Base-by-base conservation (phyloP, 2,329 filamentous ascomycete genomes). In the Furcasterigmium sp. region DNA sequence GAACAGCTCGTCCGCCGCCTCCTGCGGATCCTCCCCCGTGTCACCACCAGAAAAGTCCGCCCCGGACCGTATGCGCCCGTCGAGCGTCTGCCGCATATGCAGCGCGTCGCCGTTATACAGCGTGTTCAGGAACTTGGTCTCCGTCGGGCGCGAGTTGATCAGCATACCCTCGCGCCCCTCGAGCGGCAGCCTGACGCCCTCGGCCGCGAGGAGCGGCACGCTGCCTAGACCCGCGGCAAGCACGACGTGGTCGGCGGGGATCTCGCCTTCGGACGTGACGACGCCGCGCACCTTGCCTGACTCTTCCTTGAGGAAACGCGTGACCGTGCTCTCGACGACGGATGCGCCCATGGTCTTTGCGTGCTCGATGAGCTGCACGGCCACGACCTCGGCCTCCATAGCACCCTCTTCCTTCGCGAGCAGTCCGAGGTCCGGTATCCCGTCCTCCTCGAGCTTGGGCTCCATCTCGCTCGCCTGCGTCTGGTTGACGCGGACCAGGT, bases 21-120 rank as follows among this genome's bases (percentile, higher is more conserved):
- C n/a, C n/a, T n/a, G n/a, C n/a, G n/a, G n/a, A n/a, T n/a, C n/a
- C n/a, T n/a, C n/a, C n/a, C n/a, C n/a, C n/a, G n/a, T n/a, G n/a
- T n/a, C n/a, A n/a, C n/a, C n/a, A n/a, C n/a, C n/a, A n/a, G n/a
- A n/a, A n/a, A n/a, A n/a, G n/a, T n/a, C n/a, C n/a, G n/a, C n/a
- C n/a, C 58, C 57, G 2, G 53, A 44, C 5, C 53, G 44, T 34
- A 61, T 44, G 19, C 56, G 53, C 9, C 58, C 58, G 19, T 56
- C 51, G 10, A 48, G 39, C 4, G 56, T 61, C 51, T 61, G 59
- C 14, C 58, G 53, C 47, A 61, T 45, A 38, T 62, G 58, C 2
- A 56, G 49, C 6, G 53, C 49, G 9, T 42, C 37, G 15, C 50
- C 50, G 44, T 58, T 53, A 39, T 52, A 46, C 5, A 60, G 30